Conservation (phyloP, 768 basidiomycete genomes). For the Pisolithus orientalis region DNA sequence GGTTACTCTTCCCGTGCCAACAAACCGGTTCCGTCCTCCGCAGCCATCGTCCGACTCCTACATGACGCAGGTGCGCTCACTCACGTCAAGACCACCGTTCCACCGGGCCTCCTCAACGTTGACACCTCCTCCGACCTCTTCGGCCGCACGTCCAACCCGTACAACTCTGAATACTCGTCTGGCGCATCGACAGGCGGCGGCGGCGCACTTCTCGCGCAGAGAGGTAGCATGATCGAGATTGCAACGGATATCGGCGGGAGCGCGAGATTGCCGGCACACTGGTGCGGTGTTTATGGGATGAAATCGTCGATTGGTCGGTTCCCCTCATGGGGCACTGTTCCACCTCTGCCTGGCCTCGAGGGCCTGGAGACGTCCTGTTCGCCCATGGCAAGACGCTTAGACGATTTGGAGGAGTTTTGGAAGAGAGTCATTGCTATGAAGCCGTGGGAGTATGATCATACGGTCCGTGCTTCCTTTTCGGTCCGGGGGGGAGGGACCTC, state of each 20-base stretch:
- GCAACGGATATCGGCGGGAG: conserved; percentile 48
- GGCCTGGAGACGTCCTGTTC: conserved; percentile 31
- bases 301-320: conserved; percentile 34
- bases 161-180: conserved; percentile 33
- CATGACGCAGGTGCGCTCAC: conserved; percentile 37
- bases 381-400: conserved; percentile 37
- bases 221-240: conserved; percentile 40
- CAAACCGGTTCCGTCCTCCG: conserved; percentile 28
- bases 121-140: conserved; percentile 40
- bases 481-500: background rate
- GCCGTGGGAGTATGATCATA: conserved; percentile 40
- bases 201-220: conserved; percentile 39
- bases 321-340: conserved; percentile 25
- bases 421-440: conserved; percentile 33
- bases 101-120: conserved; percentile 35
- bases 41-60: conserved; percentile 35
- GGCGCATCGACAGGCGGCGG: conserved; percentile 52
- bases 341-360: conserved; percentile 34
- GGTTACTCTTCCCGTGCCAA: conserved; percentile 36
- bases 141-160: conserved; percentile 43
- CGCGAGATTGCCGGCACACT: conserved; percentile 42
- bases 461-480: conserved; percentile 18
- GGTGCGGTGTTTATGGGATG: conserved; percentile 41
- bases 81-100: conserved; percentile 38
- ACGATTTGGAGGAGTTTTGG: conserved; percentile 40